Conservation (phyloP, 2,329 filamentous ascomycete genomes). For the Atkinsonella texensis region DNA sequence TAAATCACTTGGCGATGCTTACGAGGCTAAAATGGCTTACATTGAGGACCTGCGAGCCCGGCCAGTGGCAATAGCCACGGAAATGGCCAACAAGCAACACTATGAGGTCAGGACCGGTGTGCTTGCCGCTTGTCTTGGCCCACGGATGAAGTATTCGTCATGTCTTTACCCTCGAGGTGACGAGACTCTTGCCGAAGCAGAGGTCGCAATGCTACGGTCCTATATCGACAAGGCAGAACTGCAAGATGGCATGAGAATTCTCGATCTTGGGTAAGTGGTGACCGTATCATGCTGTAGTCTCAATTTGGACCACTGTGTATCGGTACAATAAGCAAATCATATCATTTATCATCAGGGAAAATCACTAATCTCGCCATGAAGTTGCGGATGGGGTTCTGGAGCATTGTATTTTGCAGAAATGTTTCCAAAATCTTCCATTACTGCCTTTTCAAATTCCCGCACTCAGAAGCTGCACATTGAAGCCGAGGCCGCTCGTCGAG, state of each 20-base stretch:
- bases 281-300: too few relatives aligned
- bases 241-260: slow-evolving; percentile 45
- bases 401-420: slow-evolving; percentile 53
- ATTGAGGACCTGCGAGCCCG: slow-evolving; percentile 44
- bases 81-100: slow-evolving; percentile 55
- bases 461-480: slow-evolving; percentile 60
- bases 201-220: slow-evolving; percentile 51
- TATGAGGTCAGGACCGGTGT: slow-evolving; percentile 61
- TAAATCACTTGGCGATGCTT: slow-evolving; percentile 38
- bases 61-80: slow-evolving; percentile 58
- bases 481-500: slow-evolving; percentile 39
- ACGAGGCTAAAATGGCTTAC: slow-evolving; percentile 51
- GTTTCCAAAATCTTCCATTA: slow-evolving; percentile 49
- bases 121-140: slow-evolving; percentile 47
- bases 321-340: too few relatives aligned
- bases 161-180: slow-evolving; percentile 51
- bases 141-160: slow-evolving; percentile 61
- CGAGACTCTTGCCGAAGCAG: slow-evolving; percentile 53
- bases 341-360: too few relatives aligned
- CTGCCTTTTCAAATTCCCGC: slow-evolving; percentile 56
- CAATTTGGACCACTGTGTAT: too few relatives aligned
- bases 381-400: slow-evolving; percentile 58
- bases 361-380: slow-evolving; percentile 15
- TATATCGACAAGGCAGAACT: slow-evolving; percentile 51
- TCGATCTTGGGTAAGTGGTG: slow-evolving; percentile 44